A percentile compares a stretch with the other conserved stretches of the same genome.
phyloP scores from a whole-genome alignment of 495 filamentous ascomycete species.

The Aspergillus kassunensis region DNA sequence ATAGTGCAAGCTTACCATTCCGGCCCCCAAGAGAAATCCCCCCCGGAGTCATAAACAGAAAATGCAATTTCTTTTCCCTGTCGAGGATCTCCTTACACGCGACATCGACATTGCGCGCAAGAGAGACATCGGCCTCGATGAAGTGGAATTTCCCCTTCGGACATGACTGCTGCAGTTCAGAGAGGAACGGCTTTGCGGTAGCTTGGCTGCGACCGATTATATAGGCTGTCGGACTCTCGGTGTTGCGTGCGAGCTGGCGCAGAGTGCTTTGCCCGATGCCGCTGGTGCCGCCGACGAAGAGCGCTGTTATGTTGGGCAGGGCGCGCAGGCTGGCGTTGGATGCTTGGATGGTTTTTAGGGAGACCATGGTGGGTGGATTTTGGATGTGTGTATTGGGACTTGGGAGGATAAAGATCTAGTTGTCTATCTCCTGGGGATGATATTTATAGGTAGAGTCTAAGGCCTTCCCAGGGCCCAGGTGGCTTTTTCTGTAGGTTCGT shows the following conservation, averaged over 20 bases:
- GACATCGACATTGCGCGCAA: neutral
- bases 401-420: too few relatives aligned
- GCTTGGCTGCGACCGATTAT: neutral
- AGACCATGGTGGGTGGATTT: neutral
- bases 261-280: constrained; percentile 1
- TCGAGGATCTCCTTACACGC: neutral
- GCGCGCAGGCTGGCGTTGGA: constrained; percentile 3
- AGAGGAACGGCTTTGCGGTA: neutral
- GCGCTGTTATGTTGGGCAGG: neutral
- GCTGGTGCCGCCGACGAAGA: constrained; percentile 4
- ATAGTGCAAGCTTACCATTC: neutral
- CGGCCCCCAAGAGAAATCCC: neutral
- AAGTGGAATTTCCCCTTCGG: neutral
- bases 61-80: neutral
- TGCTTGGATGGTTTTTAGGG: neutral
- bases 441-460: too few relatives aligned
- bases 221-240: neutral
- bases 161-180: neutral
- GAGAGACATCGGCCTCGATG: neutral
- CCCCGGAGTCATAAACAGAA: neutral
- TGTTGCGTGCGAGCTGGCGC: neutral
- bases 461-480: too few relatives aligned
- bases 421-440: too few relatives aligned
- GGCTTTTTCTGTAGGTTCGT: too few relatives aligned
- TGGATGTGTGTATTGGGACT: too few relatives aligned